These are phyloP conservation scores for Tympanopsis confertula DNA, from an alignment of 2,329 filamentous ascomycete genomes.

Conservation along the genomic window DNA sequence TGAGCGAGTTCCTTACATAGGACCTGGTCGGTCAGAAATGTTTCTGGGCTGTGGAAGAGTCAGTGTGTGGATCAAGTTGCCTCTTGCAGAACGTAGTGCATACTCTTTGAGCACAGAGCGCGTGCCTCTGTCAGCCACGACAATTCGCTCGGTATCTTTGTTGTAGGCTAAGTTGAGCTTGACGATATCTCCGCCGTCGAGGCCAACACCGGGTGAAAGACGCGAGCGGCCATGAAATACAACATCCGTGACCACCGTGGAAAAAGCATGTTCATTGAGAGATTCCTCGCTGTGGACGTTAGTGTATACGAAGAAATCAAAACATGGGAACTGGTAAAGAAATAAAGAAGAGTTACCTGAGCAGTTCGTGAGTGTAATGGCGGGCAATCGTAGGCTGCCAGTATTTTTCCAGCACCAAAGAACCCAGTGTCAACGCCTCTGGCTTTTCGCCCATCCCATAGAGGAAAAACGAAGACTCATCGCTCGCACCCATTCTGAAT, in stretches of 20 bases:
- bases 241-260: background rate
- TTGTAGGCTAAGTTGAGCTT: background rate
- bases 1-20: background rate
- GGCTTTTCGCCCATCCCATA: slow-evolving; percentile 13
- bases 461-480: slow-evolving; percentile 12
- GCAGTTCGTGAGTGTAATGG: slow-evolving; percentile 10
- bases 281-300: background rate
- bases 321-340: slow-evolving; percentile 6
- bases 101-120: background rate
- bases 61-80: too few species aligned
- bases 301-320: background rate
- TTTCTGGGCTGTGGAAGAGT: too few species aligned
- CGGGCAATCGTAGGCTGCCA: slow-evolving; percentile 13
- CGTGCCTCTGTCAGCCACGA: background rate
- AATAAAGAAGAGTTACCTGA: slow-evolving; percentile 6
- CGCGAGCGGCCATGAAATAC: background rate
- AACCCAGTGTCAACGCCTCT: slow-evolving; percentile 12
- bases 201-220: background rate
- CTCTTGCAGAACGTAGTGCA: too few species aligned
- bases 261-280: background rate
- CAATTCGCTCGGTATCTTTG: background rate
- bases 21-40: background rate
- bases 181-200: background rate
- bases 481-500: slow-evolving; percentile 7
- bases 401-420: slow-evolving; percentile 12